Base-by-base conservation (phyloP, 2,329 filamentous ascomycete genomes). In the Arthroderma sp. region DNA sequence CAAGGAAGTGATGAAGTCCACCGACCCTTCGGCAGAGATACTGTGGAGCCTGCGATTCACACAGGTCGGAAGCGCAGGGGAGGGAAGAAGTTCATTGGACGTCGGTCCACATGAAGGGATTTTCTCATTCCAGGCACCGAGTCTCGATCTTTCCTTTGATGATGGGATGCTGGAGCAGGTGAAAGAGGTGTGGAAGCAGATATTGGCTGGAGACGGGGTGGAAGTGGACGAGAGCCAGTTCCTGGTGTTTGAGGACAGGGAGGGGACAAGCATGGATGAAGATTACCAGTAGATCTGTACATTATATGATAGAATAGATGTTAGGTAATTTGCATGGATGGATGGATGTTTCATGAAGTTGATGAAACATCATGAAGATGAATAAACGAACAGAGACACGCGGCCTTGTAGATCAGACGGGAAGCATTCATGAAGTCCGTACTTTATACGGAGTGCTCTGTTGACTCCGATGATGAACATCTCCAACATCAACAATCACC, bases 171-270 rank as follows among this genome's bases (percentile, higher is more conserved):
- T 95, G 6, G 73, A 78, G 5, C 63, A 75, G 28, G 83, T 94
- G 1, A 75, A 75, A 48, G 62, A 73, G 6, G 77, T 80, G 5
- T 96, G 88, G 87, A 68, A 74, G 49, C 66, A 69, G 40, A 70
- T 87, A 3, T 68, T 75, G 52, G 15, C 15, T 22, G 15, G 15
- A 22, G 15, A 22, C 15, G 75, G 72, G 6, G 64, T 67, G 1
- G 70, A 72, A 4, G 66, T 61, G 1, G 66, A 66, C 11, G 68
- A 68, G 11, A 66, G 67, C 11, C 60, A 74, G 38, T 95, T 91
- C 55, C 80, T 95, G 75, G 69, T 74, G 15, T 94, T 94, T 59
- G 75, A 81, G 40, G 83, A 91, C 48, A 74, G 86, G 27, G 80
- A 87, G 57, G 73, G 70, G 9, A 67, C 68, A 29, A 68, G 65